Conservation (phyloP, 2,329 filamentous ascomycete species). For the Aureobasidium sp. region DNA sequence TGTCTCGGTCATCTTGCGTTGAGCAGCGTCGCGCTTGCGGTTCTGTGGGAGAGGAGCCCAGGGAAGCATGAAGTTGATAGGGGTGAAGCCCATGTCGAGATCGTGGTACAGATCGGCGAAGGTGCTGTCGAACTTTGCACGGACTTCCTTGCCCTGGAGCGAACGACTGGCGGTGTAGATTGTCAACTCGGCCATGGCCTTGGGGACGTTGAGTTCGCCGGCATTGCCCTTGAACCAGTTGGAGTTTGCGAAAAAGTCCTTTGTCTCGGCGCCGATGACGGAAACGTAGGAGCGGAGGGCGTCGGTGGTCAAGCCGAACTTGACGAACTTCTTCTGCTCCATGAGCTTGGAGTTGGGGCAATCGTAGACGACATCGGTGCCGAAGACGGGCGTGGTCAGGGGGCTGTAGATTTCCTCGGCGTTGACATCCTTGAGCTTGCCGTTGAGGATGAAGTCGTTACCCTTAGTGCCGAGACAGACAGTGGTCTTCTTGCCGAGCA, state of each 20-base stretch:
- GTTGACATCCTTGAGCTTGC: conserved; percentile 80
- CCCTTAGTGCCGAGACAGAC: conserved; percentile 74
- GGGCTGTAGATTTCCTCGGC: conserved; percentile 86
- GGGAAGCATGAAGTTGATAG: conserved; percentile 83
- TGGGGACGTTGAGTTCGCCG: conserved; percentile 63
- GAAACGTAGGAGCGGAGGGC: conserved; percentile 69
- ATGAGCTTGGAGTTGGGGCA: conserved; percentile 87
- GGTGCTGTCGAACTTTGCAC: conserved; percentile 67
- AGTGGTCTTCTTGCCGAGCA: conserved; percentile 83
- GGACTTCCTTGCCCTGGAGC: conserved; percentile 76
- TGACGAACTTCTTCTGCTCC: conserved; percentile 96
- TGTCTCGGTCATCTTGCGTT: conserved; percentile 69
- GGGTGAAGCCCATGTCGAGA: conserved; percentile 81
- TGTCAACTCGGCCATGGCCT: conserved; percentile 75
- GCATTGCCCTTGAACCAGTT: conserved; percentile 54
- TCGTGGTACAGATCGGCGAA: conserved; percentile 81
- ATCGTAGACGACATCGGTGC: conserved; percentile 81
- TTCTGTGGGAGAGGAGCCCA: conserved; percentile 89
- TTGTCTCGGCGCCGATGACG: conserved; percentile 67
- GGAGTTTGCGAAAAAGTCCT: conserved; percentile 59
- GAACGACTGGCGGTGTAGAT: conserved; percentile 84
- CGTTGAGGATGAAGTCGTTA: conserved; percentile 88
- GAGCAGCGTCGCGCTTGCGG: conserved; percentile 68
- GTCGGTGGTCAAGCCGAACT: conserved; percentile 67
- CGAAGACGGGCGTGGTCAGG: conserved; percentile 64